Base-by-base conservation (phyloP, 108 stramenopile species). In the Conticribra guillardii region DNA sequence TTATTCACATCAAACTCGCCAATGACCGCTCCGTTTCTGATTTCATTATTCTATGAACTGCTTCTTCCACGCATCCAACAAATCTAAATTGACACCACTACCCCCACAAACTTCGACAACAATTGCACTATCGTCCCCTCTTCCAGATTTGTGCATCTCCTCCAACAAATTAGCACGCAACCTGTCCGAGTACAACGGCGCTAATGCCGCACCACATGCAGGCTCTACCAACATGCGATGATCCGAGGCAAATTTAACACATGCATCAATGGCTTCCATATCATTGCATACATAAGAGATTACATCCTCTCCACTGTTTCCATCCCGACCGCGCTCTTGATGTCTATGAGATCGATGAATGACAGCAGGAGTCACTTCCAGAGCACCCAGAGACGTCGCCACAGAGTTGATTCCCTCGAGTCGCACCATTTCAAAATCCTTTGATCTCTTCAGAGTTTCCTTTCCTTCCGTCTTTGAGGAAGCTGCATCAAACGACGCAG, bases 211-310 rank as follows among this genome's bases (percentile, higher is more conserved):
- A 11, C 95, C 96, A 83, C 94, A 96, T 0, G 96, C 93, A 0
- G 96, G 96, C 74, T 97, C 96, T 0, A 97, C 93, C 52, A 97
- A 68, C 48, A 96, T 79, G 17, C 96, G 86, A 66, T 91, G 90
- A 61, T 96, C 93, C 0, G 76, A 33, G 5, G 92, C 82, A 54
- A 96, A 93, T 29, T 67, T 70, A 30, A 86, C 17, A 71, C 93
- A 94, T 11, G 93, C 93, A 22, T 85, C 80, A 19, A 97, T 80
- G 0, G 94, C 96, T 64, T 95, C 90, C 0, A 17, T 71, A 74
- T 97, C 96, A 16, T 86, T 86, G 67, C 93, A 94, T 7, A 89
- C 71, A 28, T 69, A 68, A 3, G 89, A 69, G 2, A 63, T n/a
- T 0, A 92, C 85, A 45, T 63, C 74, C 18, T 82, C 85, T 4